A percentile compares a stretch with the other conserved stretches of the same genome.
Conservation (phyloP, 1,284 basidiomycete species). For the Meripilus lineatus region DNA sequence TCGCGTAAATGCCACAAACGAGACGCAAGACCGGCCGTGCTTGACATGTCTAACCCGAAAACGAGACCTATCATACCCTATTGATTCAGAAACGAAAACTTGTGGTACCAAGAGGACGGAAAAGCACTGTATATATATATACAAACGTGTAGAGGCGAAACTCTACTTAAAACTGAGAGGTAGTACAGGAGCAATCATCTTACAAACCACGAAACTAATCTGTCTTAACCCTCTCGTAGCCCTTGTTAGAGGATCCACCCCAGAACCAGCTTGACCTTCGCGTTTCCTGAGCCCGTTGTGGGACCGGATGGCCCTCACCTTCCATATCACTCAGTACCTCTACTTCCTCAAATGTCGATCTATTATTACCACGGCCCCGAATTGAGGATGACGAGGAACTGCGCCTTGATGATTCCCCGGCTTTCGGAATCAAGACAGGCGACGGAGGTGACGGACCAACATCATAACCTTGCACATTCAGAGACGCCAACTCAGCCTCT, state of each 20-base stretch:
- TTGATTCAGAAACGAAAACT: too few relatives aligned
- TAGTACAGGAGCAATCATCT: too few relatives aligned
- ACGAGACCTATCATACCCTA: too few relatives aligned
- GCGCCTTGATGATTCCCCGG: constrained; percentile 25
- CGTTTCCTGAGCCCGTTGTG: constrained; percentile 13
- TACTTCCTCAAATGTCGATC: constrained; percentile 52
- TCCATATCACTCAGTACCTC: constrained; percentile 64
- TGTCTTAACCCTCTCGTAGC: constrained; percentile 25
- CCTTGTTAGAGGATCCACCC: constrained; percentile 21
- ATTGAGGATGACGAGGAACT: constrained; percentile 35
- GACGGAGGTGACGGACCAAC: constrained; percentile 14
- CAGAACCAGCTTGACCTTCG: constrained; percentile 34
- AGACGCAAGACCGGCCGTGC: too few relatives aligned
- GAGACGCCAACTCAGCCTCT: constrained; percentile 52
- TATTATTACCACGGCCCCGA: constrained; percentile 38
- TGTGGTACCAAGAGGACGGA: too few relatives aligned
- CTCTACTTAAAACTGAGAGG: too few relatives aligned
- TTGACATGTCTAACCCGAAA: too few relatives aligned
- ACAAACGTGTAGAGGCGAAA: too few relatives aligned
- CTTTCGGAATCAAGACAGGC: constrained; percentile 30
- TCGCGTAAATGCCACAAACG: too few relatives aligned
- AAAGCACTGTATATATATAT: too few relatives aligned
- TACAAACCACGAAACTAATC: too few relatives aligned
- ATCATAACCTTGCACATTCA: constrained; percentile 24
- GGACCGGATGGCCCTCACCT: constrained; percentile 30